Evolutionary conservation across 208 protist species (phyloP), one percentile per base, ranked within the genome.

Genomic region (Acanthamoeba rhysodes): DNA sequence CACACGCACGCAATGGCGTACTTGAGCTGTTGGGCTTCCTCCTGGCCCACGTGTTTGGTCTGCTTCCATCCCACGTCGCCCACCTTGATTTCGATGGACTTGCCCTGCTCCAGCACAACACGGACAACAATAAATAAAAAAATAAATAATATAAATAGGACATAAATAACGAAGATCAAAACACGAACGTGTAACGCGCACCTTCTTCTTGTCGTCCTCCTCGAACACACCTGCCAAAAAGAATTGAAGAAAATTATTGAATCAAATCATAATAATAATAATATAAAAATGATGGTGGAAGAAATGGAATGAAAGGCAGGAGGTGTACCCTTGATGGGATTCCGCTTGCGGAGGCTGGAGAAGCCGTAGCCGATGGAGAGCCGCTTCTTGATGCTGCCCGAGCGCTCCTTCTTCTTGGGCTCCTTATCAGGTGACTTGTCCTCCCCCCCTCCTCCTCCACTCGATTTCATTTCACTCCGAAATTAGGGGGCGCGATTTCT

Each of bases 11-110:
- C 37, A 41, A 41, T 41, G 37, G 37, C 57, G 57, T 72, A 72
- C 64, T 72, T 72, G 64, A 72, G 64, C 64, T 72, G 64, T n/a
- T 72, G 64, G 2, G 64, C 64, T 34, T 72, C 64, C n/a, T 72
- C 64, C 14, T 72, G 64, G 0, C 64, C 64, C n/a, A 72, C 64
- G 64, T 72, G 64, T n/a, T 72, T 72, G 4, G 64, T 72, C 5
- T 72, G 64, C n/a, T 72, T 72, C 64, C 64, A 72, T 9, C 64
- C 64, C 64, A 72, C 27, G 64, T 72, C 64, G 64, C 37, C 64
- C n/a, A 72, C 64, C n/a, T 72, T 72, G 64, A 72, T 72, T 16
- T 72, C 64, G 5, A 72, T 72, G 4, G 64, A 72, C 64, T 72
- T 72, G 64, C 64, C 64, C 64, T 72, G 64, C 20, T 2, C 14